These are phyloP conservation scores for Globisporangium apiculatum DNA, from an alignment of 352 stramenopile genomes.

Conservation along the genomic window DNA sequence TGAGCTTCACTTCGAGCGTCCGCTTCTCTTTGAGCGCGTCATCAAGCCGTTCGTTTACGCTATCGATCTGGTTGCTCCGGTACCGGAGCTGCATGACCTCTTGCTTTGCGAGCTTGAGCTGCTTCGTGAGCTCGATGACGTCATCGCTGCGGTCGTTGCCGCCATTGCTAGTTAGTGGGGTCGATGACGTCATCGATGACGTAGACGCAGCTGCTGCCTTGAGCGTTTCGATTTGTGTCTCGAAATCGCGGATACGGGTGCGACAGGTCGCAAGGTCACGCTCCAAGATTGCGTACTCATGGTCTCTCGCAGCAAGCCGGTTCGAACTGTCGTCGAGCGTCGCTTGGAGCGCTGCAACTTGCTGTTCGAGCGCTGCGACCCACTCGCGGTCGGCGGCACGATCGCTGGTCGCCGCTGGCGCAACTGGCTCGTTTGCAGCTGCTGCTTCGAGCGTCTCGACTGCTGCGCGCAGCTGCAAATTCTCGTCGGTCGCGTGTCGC, in stretches of 20 bases:
- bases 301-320: slow-evolving; percentile 7
- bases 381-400: slow-evolving; percentile 5
- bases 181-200: slow-evolving; percentile 8
- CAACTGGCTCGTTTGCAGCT: neutral
- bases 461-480: slow-evolving; percentile 25
- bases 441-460: slow-evolving; percentile 4
- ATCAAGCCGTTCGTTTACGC: slow-evolving; percentile 57
- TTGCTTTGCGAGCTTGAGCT: slow-evolving; percentile 70
- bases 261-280: no score
- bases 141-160: slow-evolving; percentile 23
- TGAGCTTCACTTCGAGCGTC: slow-evolving; percentile 73
- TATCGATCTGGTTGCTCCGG: slow-evolving; percentile 74
- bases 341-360: slow-evolving; percentile 14
- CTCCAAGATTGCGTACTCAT: no score
- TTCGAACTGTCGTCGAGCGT: slow-evolving; percentile 6
- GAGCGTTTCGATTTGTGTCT: slow-evolving; percentile 2
- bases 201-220: slow-evolving; percentile 8
- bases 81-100: slow-evolving; percentile 82
- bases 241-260: neutral
- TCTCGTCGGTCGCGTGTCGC: slow-evolving; percentile 38
- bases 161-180: slow-evolving; percentile 10
- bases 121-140: slow-evolving; percentile 55
- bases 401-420: slow-evolving; percentile 4
- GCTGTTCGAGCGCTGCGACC: slow-evolving; percentile 17
- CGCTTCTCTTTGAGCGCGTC: slow-evolving; percentile 74